A percentile compares a stretch with the other conserved stretches of the same genome.
Conservation (phyloP, 2,329 filamentous ascomycete species). For the Tolypocladium sp. region DNA sequence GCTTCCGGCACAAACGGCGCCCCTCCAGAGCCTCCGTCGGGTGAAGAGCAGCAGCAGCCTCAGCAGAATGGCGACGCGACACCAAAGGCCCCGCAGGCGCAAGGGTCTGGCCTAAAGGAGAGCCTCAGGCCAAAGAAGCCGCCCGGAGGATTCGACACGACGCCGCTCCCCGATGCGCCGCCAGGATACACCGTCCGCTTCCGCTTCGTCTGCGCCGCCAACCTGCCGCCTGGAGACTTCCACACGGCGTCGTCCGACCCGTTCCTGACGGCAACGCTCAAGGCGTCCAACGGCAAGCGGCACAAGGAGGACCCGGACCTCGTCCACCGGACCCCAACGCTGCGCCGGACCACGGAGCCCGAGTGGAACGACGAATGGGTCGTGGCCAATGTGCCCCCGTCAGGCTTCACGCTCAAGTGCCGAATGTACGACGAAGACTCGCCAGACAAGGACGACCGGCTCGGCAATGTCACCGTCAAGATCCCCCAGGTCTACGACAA, state of each 20-base stretch:
- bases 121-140: conserved; percentile 32
- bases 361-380: conserved; percentile 81
- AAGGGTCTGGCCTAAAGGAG: conserved; percentile 10
- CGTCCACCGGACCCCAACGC: conserved; percentile 64
- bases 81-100: not conserved
- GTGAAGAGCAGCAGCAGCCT: not conserved
- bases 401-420: conserved; percentile 77
- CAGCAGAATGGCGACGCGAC: not conserved
- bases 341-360: conserved; percentile 64
- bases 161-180: conserved; percentile 64
- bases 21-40: not conserved
- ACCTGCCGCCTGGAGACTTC: conserved; percentile 77
- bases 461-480: conserved; percentile 74
- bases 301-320: conserved; percentile 82
- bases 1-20: not conserved
- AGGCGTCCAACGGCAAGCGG: conserved; percentile 57
- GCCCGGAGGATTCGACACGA: conserved; percentile 70
- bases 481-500: conserved; percentile 49
- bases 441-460: conserved; percentile 73
- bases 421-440: conserved; percentile 86
- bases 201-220: conserved; percentile 70
- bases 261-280: conserved; percentile 69
- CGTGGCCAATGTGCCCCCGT: conserved; percentile 74
- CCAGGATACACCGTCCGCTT: conserved; percentile 80
- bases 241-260: conserved; percentile 73